Percentiles rank a stretch among this genome's conserved stretches.
Evolutionary conservation across 1,139 yeast genomes (phyloP).

Genomic region (Magnusiomyces suaveolens): DNA sequence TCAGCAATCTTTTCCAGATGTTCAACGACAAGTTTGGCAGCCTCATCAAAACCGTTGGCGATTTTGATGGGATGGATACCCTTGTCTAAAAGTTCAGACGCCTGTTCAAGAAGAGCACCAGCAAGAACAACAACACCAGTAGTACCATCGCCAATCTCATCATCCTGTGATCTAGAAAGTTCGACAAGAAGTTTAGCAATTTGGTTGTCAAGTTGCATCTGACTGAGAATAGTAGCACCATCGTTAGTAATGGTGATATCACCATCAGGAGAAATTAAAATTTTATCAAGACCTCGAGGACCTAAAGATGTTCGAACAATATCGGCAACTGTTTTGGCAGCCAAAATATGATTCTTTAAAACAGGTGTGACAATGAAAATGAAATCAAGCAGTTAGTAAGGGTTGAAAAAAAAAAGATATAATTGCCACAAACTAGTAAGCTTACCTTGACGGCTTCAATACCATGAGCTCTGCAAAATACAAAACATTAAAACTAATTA

Average conservation of each 20-base stretch:
- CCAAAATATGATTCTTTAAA: constrained; percentile 54
- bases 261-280: constrained; percentile 86
- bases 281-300: constrained; percentile 96
- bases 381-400: background rate
- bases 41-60: constrained; percentile 96
- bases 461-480: constrained; percentile 52
- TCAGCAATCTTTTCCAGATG: constrained; percentile 72
- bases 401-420: constrained; percentile 1
- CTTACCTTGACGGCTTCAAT: constrained; percentile 76
- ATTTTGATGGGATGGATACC: constrained; percentile 96
- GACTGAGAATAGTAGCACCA: constrained; percentile 93
- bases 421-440: background rate
- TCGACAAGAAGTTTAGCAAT: constrained; percentile 93
- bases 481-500: constrained; percentile 26
- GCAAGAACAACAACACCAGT: constrained; percentile 98
- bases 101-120: constrained; percentile 89
- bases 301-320: constrained; percentile 90
- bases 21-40: constrained; percentile 79
- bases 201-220: constrained; percentile 93
- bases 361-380: background rate
- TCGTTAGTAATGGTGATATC: constrained; percentile 97
- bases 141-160: constrained; percentile 98
- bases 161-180: constrained; percentile 91
- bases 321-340: constrained; percentile 91
- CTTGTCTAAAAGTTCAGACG: constrained; percentile 84